These are phyloP conservation scores for Apophysomyces ossiformis DNA, from an alignment of 371 early-diverging fungal species.

Conservation along the genomic window DNA sequence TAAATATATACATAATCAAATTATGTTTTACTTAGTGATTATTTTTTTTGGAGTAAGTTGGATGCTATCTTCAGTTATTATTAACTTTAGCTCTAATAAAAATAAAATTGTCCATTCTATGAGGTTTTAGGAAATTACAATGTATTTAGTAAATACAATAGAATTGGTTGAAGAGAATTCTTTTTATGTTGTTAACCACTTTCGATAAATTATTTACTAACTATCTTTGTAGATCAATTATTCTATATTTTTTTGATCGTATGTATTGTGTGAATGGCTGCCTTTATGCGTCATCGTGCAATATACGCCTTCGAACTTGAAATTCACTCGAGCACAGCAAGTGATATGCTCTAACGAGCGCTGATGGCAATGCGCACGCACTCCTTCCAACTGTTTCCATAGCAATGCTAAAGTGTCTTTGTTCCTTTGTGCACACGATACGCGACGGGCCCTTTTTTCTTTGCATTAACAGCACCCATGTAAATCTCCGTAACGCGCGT, in stretches of 20 bases:
- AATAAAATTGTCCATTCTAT: too few species aligned
- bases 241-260: too few species aligned
- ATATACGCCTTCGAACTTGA: not conserved
- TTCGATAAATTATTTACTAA: too few species aligned
- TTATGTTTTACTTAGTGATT: conserved; percentile 46
- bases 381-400: not conserved
- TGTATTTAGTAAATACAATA: too few species aligned
- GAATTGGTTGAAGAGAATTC: too few species aligned
- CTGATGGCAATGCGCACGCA: not conserved
- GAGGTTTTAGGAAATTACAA: too few species aligned
- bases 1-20: conserved; percentile 18
- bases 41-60: conserved; percentile 41
- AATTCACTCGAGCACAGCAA: not conserved
- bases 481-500: not conserved
- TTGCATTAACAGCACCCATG: not conserved
- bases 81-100: conserved; percentile 43
- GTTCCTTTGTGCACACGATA: not conserved
- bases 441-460: not conserved
- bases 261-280: not conserved
- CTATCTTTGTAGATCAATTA: too few species aligned
- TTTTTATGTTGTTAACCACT: too few species aligned
- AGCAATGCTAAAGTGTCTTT: not conserved
- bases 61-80: conserved; percentile 41
- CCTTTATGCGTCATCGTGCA: not conserved
- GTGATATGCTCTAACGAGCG: not conserved